Evolutionary conservation across 352 stramenopile genomes (phyloP), one percentile per base, ranked within the genome.

Genomic region (Globisporangium heterothallicum): DNA sequence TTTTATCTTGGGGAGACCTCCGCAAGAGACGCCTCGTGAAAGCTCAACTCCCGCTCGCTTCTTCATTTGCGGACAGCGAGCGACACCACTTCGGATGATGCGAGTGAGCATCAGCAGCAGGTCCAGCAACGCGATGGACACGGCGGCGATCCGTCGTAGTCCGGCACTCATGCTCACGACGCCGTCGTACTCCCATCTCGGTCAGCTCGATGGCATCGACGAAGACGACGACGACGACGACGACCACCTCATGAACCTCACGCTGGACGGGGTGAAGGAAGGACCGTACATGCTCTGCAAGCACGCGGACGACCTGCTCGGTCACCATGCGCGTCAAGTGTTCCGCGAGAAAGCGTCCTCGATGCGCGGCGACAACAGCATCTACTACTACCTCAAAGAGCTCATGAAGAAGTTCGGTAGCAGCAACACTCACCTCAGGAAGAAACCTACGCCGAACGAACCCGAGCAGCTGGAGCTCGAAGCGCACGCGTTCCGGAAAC

Each of bases 361-460:
- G 7, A 88, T 86, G 74, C 80, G 80, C 14, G 81, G 76, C 8
- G 71, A 85, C 53, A 92, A 92, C 61, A 78, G 76, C 48, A 82
- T 92, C 34, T 92, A 88, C 64, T 92, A 88, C 66, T 88, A 86
- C 53, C 61, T 92, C 35, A 92, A 92, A 56, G 77, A 86, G n/a
- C 59, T 90, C 21, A 85, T 92, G 68, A 75, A 72, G 50, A 80
- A 68, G 42, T 90, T 87, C 36, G 74, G 47, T 59, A 76, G 60
- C 58, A 71, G 16, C 24, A 49, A 19, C 63, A 84, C 36, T 41
- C 66, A 21, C 49, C 13, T 61, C 24, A 75, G 70, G 36, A 63
- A 75, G 43, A 84, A 76, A 55, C 30, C 60, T 16, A 47, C 48
- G 12, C 48, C 69, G 4, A 45, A 46, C 2, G 65, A 80, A 42